Percentiles rank a stretch among this genome's conserved stretches.
Evolutionary conservation across 2,329 filamentous ascomycete genomes (phyloP).

Genomic region (Claviceps pazoutovae): DNA sequence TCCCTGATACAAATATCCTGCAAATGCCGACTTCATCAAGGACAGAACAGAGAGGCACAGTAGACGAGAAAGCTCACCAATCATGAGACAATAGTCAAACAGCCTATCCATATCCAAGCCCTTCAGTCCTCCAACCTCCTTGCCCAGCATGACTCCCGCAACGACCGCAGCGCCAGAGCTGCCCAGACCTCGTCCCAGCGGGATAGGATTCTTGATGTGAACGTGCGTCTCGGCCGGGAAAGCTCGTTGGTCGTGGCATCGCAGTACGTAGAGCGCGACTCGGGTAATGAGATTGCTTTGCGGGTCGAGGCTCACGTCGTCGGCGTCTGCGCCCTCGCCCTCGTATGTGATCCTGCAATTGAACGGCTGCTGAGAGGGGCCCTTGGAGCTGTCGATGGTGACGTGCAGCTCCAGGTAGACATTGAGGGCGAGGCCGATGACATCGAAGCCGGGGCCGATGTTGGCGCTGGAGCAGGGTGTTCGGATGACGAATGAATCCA

Average conservation of each 20-base stretch:
- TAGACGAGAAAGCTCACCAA: conserved; percentile 39
- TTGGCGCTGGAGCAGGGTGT: conserved; percentile 94
- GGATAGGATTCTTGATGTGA: conserved; percentile 92
- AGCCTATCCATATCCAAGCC: conserved; percentile 64
- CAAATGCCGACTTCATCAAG: background rate
- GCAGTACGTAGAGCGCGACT: conserved; percentile 84
- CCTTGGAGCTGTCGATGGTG: conserved; percentile 49
- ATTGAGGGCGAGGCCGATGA: conserved; percentile 87
- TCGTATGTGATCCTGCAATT: conserved; percentile 91
- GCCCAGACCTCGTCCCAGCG: conserved; percentile 81
- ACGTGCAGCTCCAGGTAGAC: conserved; percentile 86
- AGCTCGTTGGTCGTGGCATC: conserved; percentile 73
- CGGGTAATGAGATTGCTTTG: conserved; percentile 87
- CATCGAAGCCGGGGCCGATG: conserved; percentile 95
- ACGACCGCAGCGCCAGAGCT: conserved; percentile 93
- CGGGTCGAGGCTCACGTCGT: conserved; percentile 68
- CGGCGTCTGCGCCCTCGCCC: conserved; percentile 56
- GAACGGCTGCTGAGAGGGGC: conserved; percentile 44
- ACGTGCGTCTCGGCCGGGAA: conserved; percentile 83
- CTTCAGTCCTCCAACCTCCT: conserved; percentile 69
- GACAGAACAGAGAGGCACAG: background rate
- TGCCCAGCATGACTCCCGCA: conserved; percentile 83
- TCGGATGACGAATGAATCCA: conserved; percentile 56
- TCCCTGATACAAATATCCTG: background rate
- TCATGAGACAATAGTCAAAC: conserved; percentile 96